These are phyloP conservation scores for Cladophialophora psammophila DNA, from an alignment of 2,329 filamentous ascomycete genomes.

Conservation along the genomic window DNA sequence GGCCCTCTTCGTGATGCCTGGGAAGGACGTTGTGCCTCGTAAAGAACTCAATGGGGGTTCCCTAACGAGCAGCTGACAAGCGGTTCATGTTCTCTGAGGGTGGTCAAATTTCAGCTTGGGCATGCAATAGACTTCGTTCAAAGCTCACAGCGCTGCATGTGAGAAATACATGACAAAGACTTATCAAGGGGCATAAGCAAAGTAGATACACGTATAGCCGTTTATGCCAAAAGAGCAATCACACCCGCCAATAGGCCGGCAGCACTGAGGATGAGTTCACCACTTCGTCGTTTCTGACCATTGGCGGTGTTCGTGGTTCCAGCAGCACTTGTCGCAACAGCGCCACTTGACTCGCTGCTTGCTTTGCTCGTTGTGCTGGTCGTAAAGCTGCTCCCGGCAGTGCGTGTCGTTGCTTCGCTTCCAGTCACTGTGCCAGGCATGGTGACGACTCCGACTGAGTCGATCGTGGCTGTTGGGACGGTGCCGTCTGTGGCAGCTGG, in stretches of 20 bases:
- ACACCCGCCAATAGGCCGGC: constrained; percentile 28
- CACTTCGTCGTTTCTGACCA: constrained; percentile 10
- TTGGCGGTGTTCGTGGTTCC: constrained; percentile 28
- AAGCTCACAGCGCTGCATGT: not conserved
- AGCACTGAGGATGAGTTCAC: constrained; percentile 23
- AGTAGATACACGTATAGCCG: not conserved
- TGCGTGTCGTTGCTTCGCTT: not conserved
- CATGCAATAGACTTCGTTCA: too few species aligned
- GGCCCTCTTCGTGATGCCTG: too few species aligned
- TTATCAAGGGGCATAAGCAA: not conserved
- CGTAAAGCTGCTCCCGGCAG: constrained; percentile 14
- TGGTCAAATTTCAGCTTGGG: too few species aligned
- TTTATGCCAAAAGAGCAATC: constrained; percentile 25
- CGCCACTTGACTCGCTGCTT: constrained; percentile 7
- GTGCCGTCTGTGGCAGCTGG: not conserved
- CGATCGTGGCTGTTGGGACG: constrained; percentile 18
- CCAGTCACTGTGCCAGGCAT: constrained; percentile 11
- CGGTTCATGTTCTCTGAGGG: too few species aligned
- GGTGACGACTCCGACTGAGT: constrained; percentile 13
- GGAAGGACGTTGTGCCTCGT: not conserved
- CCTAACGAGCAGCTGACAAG: not conserved
- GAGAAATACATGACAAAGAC: not conserved
- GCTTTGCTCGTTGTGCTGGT: constrained; percentile 15
- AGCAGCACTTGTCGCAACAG: constrained; percentile 14
- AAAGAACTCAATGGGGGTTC: not conserved